Percentiles rank a stretch among this genome's conserved stretches.
Evolutionary conservation across 805 yeast species (phyloP).

Genomic region (Saturnispora gosingensis): DNA sequence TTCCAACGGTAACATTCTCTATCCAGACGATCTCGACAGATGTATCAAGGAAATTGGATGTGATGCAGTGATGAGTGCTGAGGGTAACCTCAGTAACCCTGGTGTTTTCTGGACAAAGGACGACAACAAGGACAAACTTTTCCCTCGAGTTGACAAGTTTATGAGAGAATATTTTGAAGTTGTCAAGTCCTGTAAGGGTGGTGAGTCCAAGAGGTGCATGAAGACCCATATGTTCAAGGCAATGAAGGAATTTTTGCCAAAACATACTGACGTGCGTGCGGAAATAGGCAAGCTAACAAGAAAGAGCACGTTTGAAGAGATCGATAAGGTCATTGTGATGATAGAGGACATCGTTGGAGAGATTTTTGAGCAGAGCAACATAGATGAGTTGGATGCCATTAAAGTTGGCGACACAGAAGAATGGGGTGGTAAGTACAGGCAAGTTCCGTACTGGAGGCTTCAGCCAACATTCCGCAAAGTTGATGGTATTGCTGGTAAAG

Average conservation of each 20-base stretch:
- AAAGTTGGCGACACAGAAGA: conserved; percentile 41
- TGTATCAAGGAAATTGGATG: conserved; percentile 56
- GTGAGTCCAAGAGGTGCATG: conserved; percentile 74
- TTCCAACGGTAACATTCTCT: conserved; percentile 91
- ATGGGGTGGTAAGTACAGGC: conserved; percentile 79
- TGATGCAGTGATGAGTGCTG: conserved; percentile 97
- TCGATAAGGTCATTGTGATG: conserved; percentile 41
- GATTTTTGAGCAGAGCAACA: conserved; percentile 43
- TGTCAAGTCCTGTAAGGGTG: conserved; percentile 49
- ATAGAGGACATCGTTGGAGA: conserved; percentile 61
- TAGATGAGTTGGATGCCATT: conserved; percentile 47
- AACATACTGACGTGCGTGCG: conserved; percentile 71
- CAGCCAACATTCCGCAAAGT: conserved; percentile 93
- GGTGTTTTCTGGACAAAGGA: conserved; percentile 65
- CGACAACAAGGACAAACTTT: conserved; percentile 50
- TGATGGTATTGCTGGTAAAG: conserved; percentile 58
- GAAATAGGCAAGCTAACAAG: conserved; percentile 47
- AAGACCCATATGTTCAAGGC: conserved; percentile 89
- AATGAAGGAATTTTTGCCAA: conserved; percentile 67
- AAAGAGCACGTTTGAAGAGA: conserved; percentile 35
- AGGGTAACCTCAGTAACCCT: conserved; percentile 89
- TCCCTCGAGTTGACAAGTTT: conserved; percentile 77
- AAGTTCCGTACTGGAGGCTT: conserved; percentile 90
- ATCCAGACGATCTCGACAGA: conserved; percentile 72
- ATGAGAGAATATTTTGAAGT: conserved; percentile 84